Base-by-base conservation (phyloP, 2,329 filamentous ascomycete genomes). In the Delphinella strobiligena region DNA sequence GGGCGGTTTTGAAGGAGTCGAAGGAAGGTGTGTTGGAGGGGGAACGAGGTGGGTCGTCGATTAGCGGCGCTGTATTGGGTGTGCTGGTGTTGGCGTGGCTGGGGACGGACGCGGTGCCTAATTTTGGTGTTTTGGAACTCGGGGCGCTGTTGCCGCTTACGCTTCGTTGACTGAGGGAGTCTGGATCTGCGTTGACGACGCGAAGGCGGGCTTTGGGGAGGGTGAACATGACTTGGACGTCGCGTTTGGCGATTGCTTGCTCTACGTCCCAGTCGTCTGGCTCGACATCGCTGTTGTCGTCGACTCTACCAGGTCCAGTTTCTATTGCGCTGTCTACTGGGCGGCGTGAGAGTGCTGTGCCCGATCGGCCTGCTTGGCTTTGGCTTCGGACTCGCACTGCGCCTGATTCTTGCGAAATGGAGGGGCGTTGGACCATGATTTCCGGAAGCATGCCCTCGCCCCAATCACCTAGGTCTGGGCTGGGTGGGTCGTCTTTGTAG, bases 141-240 rank as follows among this genome's bases (percentile, higher is more conserved):
- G n/a, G n/a, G n/a, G 36, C 39, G 3, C 36, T 51, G 3, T 52
- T 49, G 38, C 55, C 57, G 22, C 53, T 56, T 3, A 52, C 54
- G 43, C 54, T 57, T 35, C 56, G 43, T 49, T 60, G 33, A 47
- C 56, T 61, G 22, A 54, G 54, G 40, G 55, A 47, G 45, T 64
- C 60, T 36, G 68, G 61, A 52, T 81, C 81, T 37, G 75, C 80
- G 57, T 96, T 96, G 15, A 95, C 89, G n/a, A 96, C 87, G 18
- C 89, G 68, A 46, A 96, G 62, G 50, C 78, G 76, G 59, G 89
- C 82, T 58, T 81, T 86, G 2, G 91, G 89, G 44, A 95, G 86
- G 0, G 89, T 95, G 60, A 94, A 96, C 75, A 93, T 91, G 54
- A 72, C 62, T 40, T 68, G 67, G n/a, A 71, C 65, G 4, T 68